Conservation (phyloP, 768 basidiomycete genomes). For the Fomitopsis serialis region DNA sequence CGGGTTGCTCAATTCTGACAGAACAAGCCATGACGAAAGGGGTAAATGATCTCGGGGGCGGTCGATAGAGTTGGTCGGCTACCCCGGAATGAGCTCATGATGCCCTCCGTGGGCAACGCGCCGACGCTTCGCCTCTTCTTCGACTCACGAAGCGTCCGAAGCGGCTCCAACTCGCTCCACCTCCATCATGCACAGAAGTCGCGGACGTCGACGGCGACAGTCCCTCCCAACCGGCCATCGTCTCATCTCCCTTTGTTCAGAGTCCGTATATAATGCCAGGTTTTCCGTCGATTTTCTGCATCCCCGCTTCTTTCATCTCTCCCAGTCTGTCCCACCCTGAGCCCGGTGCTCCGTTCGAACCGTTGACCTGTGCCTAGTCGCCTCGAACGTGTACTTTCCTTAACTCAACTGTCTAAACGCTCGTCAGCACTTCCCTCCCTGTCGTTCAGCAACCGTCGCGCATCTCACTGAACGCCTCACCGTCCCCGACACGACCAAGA, state of each 20-base stretch:
- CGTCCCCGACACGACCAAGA: background rate
- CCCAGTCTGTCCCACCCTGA: background rate
- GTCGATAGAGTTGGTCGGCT: background rate
- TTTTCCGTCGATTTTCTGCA: no score
- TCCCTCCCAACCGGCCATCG: background rate
- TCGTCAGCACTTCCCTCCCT: background rate
- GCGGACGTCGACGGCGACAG: background rate
- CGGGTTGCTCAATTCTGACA: no score
- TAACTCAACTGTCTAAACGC: background rate
- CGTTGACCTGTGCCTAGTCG: background rate
- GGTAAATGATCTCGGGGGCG: no score
- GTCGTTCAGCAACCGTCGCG: background rate
- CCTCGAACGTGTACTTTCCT: background rate
- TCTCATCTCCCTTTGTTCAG: background rate
- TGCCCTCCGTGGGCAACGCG: background rate
- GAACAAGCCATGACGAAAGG: no score
- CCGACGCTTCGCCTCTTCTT: no score
- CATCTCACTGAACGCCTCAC: background rate
- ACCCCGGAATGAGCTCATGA: background rate
- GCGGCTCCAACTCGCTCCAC: background rate
- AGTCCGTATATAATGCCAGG: background rate
- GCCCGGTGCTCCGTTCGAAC: background rate
- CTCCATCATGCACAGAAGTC: background rate
- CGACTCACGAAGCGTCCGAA: background rate
- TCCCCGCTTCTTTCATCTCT: no score